Percentiles rank a stretch among this genome's conserved stretches.
These are phyloP conservation scores for Mortierella sp. DNA, from an alignment of 371 early-diverging fungal species.

Conservation along the genomic window DNA sequence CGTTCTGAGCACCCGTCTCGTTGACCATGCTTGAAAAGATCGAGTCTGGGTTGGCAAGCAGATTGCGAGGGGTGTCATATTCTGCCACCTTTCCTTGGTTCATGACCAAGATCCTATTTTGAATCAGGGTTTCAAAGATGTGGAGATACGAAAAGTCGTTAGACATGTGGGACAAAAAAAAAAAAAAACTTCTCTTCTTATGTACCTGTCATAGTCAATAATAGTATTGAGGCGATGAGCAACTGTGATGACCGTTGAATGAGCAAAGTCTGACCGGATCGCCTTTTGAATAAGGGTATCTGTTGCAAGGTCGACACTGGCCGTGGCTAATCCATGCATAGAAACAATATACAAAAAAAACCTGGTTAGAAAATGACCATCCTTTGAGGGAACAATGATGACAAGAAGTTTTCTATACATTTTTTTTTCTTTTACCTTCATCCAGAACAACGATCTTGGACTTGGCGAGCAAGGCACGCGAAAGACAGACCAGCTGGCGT, in stretches of 20 bases:
- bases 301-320: slow-evolving; percentile 53
- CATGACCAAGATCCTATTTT: slow-evolving; percentile 56
- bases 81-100: slow-evolving; percentile 59
- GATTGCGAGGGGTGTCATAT: slow-evolving; percentile 56
- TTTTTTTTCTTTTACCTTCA: slow-evolving; percentile 46
- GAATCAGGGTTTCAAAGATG: too few relatives aligned
- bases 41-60: slow-evolving; percentile 64
- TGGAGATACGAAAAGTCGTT: not conserved
- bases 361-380: not conserved
- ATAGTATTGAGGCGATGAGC: slow-evolving; percentile 78
- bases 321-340: slow-evolving; percentile 25
- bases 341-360: not conserved
- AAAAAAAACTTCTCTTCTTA: not conserved
- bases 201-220: slow-evolving; percentile 47
- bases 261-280: slow-evolving; percentile 86
- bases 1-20: slow-evolving; percentile 69
- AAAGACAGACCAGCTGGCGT: slow-evolving; percentile 71
- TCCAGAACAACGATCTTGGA: slow-evolving; percentile 69
- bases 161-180: not conserved
- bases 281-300: slow-evolving; percentile 61
- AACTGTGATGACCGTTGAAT: slow-evolving; percentile 93
- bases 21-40: slow-evolving; percentile 81
- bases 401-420: not conserved
- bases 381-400: too few relatives aligned
- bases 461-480: slow-evolving; percentile 63